A percentile compares a stretch with the other conserved stretches of the same genome.
Conservation (phyloP, 768 basidiomycete species). For the Auricularia cornea region DNA sequence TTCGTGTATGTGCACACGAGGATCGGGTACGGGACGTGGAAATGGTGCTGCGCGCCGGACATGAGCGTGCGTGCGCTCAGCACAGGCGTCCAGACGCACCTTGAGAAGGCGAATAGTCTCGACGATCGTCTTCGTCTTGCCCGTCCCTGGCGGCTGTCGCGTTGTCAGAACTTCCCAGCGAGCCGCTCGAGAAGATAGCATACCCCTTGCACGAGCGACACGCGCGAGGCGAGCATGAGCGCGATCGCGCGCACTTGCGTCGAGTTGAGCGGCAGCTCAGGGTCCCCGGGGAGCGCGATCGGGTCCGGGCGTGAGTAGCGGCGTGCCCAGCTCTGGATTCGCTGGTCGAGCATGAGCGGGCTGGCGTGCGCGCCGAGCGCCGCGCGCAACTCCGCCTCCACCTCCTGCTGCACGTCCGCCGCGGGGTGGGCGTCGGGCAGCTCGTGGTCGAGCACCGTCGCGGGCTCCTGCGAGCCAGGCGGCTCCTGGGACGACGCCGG, state of each 20-base stretch:
- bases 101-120: constrained; percentile 76
- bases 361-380: neutral
- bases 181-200: constrained; percentile 19
- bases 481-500: neutral
- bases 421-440: constrained; percentile 1
- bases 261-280: constrained; percentile 54
- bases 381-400: neutral
- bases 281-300: constrained; percentile 69
- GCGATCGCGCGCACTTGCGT: constrained; percentile 81
- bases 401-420: neutral
- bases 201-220: constrained; percentile 84
- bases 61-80: neutral
- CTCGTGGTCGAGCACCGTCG: constrained; percentile 8
- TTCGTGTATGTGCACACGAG: constrained; percentile 95
- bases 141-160: constrained; percentile 77
- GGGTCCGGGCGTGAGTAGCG: constrained; percentile 56
- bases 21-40: constrained; percentile 73
- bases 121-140: constrained; percentile 90
- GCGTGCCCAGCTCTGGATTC: constrained; percentile 74
- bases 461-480: neutral
- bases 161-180: neutral
- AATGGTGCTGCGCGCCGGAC: constrained; percentile 45
- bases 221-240: constrained; percentile 70
- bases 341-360: constrained; percentile 60
- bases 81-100: constrained; percentile 23